Conservation (phyloP, 768 basidiomycete genomes). For the Lentinula edodes region DNA sequence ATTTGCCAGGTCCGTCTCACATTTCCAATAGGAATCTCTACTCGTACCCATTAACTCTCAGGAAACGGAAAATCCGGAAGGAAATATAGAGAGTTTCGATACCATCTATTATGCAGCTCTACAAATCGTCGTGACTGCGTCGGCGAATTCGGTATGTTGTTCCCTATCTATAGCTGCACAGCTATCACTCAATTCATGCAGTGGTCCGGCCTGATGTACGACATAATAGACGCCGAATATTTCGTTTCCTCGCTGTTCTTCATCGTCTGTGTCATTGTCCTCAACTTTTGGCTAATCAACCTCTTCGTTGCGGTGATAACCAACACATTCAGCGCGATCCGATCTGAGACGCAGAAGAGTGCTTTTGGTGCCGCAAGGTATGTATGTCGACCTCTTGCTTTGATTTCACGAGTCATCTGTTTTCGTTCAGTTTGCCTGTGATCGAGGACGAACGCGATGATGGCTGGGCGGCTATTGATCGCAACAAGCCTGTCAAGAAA, state of each 20-base stretch:
- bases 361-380: conserved; percentile 85
- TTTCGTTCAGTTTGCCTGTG: conserved; percentile 16
- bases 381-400: conserved; percentile 17
- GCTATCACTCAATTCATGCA: conserved; percentile 16
- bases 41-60: conserved; percentile 17
- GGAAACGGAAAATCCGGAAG: conserved; percentile 63
- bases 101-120: conserved; percentile 76
- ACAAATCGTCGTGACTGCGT: conserved; percentile 82
- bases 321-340: conserved; percentile 85
- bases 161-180: not conserved
- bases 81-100: conserved; percentile 77
- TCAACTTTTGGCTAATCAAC: conserved; percentile 95
- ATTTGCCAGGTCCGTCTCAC: conserved; percentile 57
- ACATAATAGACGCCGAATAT: conserved; percentile 85
- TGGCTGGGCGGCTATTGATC: conserved; percentile 47
- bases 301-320: conserved; percentile 95
- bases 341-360: conserved; percentile 80
- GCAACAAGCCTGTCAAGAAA: conserved; percentile 31
- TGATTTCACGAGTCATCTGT: not conserved
- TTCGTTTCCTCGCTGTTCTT: conserved; percentile 86
- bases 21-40: not conserved
- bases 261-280: conserved; percentile 73
- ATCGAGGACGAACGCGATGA: conserved; percentile 58
- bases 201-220: conserved; percentile 85
- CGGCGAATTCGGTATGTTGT: conserved; percentile 62